Evolutionary conservation across 2,329 filamentous ascomycete species (phyloP).

Genomic region (Clarireedia homoeocarpa): DNA sequence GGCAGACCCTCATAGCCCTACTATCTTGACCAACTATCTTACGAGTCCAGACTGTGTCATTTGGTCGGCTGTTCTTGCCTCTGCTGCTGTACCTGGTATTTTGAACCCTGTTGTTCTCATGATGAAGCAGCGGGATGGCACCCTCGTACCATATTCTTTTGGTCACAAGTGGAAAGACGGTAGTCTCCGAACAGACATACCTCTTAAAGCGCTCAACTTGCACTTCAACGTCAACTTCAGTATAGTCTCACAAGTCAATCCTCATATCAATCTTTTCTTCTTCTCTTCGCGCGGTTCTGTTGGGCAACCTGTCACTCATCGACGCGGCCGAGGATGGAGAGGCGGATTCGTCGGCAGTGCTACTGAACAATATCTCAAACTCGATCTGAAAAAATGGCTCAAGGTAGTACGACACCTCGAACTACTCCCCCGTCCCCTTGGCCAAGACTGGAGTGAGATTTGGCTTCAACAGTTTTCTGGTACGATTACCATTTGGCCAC

Average conservation of each 20-base stretch:
- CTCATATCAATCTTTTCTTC: constrained; percentile 98
- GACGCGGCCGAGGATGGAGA: constrained; percentile 87
- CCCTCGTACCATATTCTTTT: constrained; percentile 83
- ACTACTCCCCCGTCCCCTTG: constrained; percentile 78
- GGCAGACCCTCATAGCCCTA: constrained; percentile 85
- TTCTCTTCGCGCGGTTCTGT: constrained; percentile 91
- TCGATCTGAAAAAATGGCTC: constrained; percentile 96
- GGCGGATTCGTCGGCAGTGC: constrained; percentile 91
- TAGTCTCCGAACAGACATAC: constrained; percentile 87
- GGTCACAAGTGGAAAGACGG: constrained; percentile 99
- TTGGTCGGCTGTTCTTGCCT: constrained; percentile 93
- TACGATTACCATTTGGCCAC: constrained; percentile 94
- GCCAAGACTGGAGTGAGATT: constrained; percentile 94
- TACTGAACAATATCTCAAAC: constrained; percentile 88
- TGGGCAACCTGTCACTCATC: constrained; percentile 87
- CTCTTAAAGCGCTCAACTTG: constrained; percentile 84
- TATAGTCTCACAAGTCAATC: constrained; percentile 83
- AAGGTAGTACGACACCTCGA: constrained; percentile 90
- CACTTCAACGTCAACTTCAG: constrained; percentile 99
- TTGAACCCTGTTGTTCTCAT: constrained; percentile 92
- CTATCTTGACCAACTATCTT: constrained; percentile 87
- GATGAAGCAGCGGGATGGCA: constrained; percentile 73
- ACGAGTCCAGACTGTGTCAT: constrained; percentile 96
- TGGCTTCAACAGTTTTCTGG: constrained; percentile 95
- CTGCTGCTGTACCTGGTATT: constrained; percentile 91